A percentile compares a stretch with the other conserved stretches of the same genome.
phyloP scores from a whole-genome alignment of 2,329 filamentous ascomycete genomes.

The Didymella sp. region DNA sequence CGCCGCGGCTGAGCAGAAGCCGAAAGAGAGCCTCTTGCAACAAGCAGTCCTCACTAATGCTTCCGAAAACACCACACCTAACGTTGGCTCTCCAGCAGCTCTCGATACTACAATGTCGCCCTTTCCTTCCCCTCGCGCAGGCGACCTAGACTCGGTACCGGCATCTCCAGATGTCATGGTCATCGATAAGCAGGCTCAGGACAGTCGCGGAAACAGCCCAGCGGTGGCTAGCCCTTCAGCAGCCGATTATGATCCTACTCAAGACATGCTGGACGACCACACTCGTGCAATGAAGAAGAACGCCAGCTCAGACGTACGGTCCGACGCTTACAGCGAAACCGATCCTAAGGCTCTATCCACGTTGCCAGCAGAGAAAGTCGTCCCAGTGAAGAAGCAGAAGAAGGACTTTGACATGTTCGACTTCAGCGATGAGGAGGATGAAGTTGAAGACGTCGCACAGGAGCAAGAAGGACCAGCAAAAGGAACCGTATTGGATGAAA shows the following conservation, averaged over 20 bases:
- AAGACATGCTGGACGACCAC: slow-evolving; percentile 86
- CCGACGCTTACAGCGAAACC: slow-evolving; percentile 66
- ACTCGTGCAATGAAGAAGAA: slow-evolving; percentile 70
- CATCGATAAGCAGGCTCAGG: slow-evolving; percentile 51
- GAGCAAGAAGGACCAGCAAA: slow-evolving; percentile 30
- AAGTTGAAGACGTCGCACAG: slow-evolving; percentile 60
- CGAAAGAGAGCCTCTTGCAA: slow-evolving; percentile 69
- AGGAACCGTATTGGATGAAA: slow-evolving; percentile 63
- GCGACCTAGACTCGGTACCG: slow-evolving; percentile 48
- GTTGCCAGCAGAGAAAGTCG: slow-evolving; percentile 51
- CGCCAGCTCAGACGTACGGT: slow-evolving; percentile 44
- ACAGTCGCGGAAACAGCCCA: slow-evolving; percentile 44
- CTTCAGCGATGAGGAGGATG: slow-evolving; percentile 75
- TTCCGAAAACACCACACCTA: slow-evolving; percentile 62
- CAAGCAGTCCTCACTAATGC: slow-evolving; percentile 73
- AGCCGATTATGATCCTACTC: slow-evolving; percentile 87
- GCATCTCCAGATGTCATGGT: slow-evolving; percentile 50
- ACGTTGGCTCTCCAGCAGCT: slow-evolving; percentile 51
- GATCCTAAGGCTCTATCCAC: slow-evolving; percentile 61
- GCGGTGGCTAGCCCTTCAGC: slow-evolving; percentile 78
- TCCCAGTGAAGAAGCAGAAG: slow-evolving; percentile 50
- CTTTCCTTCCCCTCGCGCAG: slow-evolving; percentile 47
- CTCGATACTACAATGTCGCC: slow-evolving; percentile 47
- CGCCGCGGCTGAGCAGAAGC: slow-evolving; percentile 52
- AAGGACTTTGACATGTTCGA: slow-evolving; percentile 69